Base-by-base conservation (phyloP, 805 yeast species). In the Brettanomyces nanus region DNA sequence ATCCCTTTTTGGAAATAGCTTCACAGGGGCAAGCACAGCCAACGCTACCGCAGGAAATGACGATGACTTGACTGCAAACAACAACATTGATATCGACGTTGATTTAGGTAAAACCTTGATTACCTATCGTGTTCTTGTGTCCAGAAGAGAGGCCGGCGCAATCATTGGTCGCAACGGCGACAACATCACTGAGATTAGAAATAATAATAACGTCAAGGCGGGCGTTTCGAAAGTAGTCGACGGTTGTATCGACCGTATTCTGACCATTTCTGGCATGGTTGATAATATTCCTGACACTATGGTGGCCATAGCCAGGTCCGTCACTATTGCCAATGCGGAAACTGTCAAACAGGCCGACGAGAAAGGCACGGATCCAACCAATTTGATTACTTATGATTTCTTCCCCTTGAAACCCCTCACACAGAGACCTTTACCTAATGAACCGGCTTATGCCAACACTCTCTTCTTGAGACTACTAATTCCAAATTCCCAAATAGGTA, bases 121-220 rank as follows among this genome's bases (percentile, higher is more conserved):
- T 28, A 59, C 65, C 7, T 65, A 50, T 54, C 63, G 87, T 42
- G 72, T 85, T 1, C 68, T 87, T 21, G 82, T 87, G 15, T 77
- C 92, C 2, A 74, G 87, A 39, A 82, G 80, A 53, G 96, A 87
- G 58, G 89, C 95, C 10, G 95, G 95, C 14, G 83, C 86, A 44
- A 75, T 87, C 44, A 87, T 87, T 49, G 96, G 96, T 38, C 82
- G 82, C 47, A 81, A 75, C 46, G 96, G 96, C 33, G 67, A 71
- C 35, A 80, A 80, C 39, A 86, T 87, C 43, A 82, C 87, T 39
- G 69, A 73, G 26, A 75, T 87, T 33, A 70, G 95, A 46, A 85
- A 75, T 35, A 73, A 73, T 41, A 83, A 90, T 22, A 71, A 73
- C 39, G 86, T 87, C 42, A 84, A 81, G 54, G 95, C 95, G 4